Evolutionary conservation across 169 alveolate species (phyloP).

Genomic region (Babesia gibsoni): DNA sequence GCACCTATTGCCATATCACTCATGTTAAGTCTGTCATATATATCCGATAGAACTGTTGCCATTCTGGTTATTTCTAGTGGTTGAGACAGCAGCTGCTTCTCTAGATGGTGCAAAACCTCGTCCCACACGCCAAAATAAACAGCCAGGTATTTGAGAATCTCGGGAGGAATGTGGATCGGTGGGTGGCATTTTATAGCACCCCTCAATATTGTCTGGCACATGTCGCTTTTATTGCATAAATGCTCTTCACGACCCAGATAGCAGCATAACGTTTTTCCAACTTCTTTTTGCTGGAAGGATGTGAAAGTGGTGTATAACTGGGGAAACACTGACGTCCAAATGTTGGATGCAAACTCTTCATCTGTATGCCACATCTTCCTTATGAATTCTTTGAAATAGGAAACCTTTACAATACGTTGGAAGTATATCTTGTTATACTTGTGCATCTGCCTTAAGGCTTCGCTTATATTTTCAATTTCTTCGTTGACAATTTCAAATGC

Average conservation of each 20-base stretch:
- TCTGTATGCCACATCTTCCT: slow-evolving; percentile 41
- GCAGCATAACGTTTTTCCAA: slow-evolving; percentile 15
- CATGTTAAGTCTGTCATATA: slow-evolving; percentile 37
- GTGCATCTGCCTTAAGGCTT: background rate
- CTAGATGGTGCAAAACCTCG: slow-evolving; percentile 38
- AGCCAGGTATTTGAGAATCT: slow-evolving; percentile 35
- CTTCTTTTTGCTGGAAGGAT: slow-evolving; percentile 10
- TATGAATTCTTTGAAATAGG: slow-evolving; percentile 2
- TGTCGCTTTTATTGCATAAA: background rate
- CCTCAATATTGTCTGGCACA: slow-evolving; percentile 4
- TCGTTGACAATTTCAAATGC: background rate
- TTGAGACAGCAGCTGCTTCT: slow-evolving; percentile 52
- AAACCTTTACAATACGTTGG: background rate
- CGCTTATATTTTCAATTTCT: background rate
- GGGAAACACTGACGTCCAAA: slow-evolving; percentile 32
- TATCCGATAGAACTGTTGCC: slow-evolving; percentile 54
- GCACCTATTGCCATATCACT: slow-evolving; percentile 58
- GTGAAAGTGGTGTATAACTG: slow-evolving; percentile 32
- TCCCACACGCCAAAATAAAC: slow-evolving; percentile 26
- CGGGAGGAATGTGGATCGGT: slow-evolving; percentile 40
- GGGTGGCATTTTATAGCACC: slow-evolving; percentile 42
- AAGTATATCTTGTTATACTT: slow-evolving; percentile 5
- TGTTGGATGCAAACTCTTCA: slow-evolving; percentile 13
- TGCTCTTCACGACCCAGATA: slow-evolving; percentile 26
- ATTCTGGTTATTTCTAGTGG: slow-evolving; percentile 59